Conservation (phyloP, 257 asterid genomes). For the Solanum chiquidenum region DNA sequence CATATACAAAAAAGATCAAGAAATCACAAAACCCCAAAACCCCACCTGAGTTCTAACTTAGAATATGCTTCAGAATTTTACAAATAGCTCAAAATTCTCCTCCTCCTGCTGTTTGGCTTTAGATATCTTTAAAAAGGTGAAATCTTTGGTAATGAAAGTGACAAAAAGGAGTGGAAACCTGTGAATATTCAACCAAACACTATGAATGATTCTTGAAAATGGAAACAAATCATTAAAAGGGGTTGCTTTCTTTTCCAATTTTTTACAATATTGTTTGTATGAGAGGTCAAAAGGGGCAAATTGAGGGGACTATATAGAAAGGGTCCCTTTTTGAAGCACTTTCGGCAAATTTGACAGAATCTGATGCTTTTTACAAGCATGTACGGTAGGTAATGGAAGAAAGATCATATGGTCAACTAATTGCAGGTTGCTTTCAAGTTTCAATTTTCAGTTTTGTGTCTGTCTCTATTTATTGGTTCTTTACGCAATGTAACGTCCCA, state of each 20-base stretch:
- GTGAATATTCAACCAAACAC: not conserved
- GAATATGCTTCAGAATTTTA: not conserved
- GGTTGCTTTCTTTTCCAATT: not conserved
- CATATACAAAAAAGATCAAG: not conserved
- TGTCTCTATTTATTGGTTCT: not conserved
- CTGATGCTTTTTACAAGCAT: not conserved
- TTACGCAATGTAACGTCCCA: not conserved
- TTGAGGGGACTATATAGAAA: not conserved
- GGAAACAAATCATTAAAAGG: not conserved
- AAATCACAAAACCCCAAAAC: not conserved
- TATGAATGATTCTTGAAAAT: not conserved
- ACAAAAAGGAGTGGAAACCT: not conserved
- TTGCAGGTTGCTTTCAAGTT: not conserved
- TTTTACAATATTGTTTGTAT: not conserved
- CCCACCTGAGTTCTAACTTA: slow-evolving; percentile 1
- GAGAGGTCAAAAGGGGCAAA: not conserved
- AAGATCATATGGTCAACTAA: not conserved
- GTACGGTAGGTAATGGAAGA: not conserved
- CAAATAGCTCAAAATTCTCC: not conserved
- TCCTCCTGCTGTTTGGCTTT: not conserved
- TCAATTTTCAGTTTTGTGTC: not conserved
- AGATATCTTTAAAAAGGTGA: not conserved
- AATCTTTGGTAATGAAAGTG: not conserved
- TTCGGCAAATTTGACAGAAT: not conserved
- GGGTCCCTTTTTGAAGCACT: not conserved